phyloP scores from a whole-genome alignment of 73 alveolate species.

The Blepharisma japonicum region DNA sequence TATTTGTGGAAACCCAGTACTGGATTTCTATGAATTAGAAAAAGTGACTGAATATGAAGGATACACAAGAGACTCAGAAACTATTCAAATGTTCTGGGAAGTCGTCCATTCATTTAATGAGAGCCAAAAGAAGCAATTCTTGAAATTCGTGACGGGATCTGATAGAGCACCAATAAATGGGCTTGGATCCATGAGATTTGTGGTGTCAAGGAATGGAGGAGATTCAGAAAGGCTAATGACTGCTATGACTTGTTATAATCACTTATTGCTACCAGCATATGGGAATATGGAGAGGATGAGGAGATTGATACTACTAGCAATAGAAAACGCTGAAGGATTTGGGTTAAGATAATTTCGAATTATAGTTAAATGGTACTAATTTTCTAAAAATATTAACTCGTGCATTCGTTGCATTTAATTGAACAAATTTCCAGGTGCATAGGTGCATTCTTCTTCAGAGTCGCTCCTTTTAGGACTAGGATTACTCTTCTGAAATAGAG shows the following conservation, averaged over 20 bases:
- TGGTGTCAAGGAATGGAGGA: slow-evolving; percentile 53
- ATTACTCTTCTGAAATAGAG: too few species aligned
- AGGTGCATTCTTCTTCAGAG: too few species aligned
- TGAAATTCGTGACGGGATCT: slow-evolving; percentile 77
- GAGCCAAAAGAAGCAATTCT: slow-evolving; percentile 36
- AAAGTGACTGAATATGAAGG: slow-evolving; percentile 59
- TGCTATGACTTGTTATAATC: slow-evolving; percentile 96
- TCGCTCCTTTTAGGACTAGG: too few species aligned
- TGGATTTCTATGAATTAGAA: slow-evolving; percentile 77
- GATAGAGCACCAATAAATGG: slow-evolving; percentile 89
- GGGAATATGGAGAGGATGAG: slow-evolving; percentile 72
- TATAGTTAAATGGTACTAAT: too few species aligned
- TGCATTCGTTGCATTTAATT: too few species aligned
- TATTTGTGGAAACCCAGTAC: slow-evolving; percentile 71
- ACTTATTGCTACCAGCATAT: slow-evolving; percentile 88
- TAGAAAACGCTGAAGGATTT: slow-evolving; percentile 95
- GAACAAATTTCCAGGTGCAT: too few species aligned
- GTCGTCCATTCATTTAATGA: not conserved
- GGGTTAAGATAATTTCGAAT: slow-evolving; percentile 60
- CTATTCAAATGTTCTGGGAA: not conserved
- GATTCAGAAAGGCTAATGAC: slow-evolving; percentile 84
- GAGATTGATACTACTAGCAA: slow-evolving; percentile 69
- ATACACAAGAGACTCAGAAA: not conserved
- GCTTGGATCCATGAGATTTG: slow-evolving; percentile 50
- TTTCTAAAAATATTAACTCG: too few species aligned